Conservation (phyloP, 768 basidiomycete genomes). For the Lentinula edodes region DNA sequence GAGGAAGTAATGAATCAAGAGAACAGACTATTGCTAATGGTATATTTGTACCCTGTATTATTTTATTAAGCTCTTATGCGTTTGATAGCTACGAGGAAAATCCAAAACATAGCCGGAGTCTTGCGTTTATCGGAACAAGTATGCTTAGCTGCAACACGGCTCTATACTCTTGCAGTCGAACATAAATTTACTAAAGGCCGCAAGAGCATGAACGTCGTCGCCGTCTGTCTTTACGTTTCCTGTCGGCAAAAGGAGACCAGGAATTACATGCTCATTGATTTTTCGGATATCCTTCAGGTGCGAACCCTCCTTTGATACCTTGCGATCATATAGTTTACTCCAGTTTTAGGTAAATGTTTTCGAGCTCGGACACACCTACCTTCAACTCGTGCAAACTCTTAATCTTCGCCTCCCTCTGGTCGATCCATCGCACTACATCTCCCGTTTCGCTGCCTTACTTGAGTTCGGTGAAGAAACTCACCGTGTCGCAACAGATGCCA, state of each 20-base stretch:
- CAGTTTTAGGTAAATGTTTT: constrained; percentile 85
- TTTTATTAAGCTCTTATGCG: neutral
- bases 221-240: constrained; percentile 92
- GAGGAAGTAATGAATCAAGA: constrained; percentile 74
- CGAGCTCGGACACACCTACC: constrained; percentile 92
- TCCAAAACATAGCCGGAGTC: constrained; percentile 75
- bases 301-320: constrained; percentile 6
- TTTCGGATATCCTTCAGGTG: constrained; percentile 92
- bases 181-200: constrained; percentile 94
- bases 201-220: constrained; percentile 88
- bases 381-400: constrained; percentile 86
- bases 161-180: constrained; percentile 91
- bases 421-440: constrained; percentile 95
- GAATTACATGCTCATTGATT: constrained; percentile 98
- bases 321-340: neutral
- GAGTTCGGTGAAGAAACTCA: constrained; percentile 96
- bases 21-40: constrained; percentile 92
- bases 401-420: constrained; percentile 83
- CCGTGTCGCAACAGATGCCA: constrained; percentile 88
- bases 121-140: constrained; percentile 78
- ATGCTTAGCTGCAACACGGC: constrained; percentile 72
- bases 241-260: constrained; percentile 87
- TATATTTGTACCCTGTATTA: constrained; percentile 25
- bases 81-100: constrained; percentile 67
- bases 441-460: constrained; percentile 88